Conservation (phyloP, 1,284 basidiomycete genomes). For the Afroboletus lepidellus region DNA sequence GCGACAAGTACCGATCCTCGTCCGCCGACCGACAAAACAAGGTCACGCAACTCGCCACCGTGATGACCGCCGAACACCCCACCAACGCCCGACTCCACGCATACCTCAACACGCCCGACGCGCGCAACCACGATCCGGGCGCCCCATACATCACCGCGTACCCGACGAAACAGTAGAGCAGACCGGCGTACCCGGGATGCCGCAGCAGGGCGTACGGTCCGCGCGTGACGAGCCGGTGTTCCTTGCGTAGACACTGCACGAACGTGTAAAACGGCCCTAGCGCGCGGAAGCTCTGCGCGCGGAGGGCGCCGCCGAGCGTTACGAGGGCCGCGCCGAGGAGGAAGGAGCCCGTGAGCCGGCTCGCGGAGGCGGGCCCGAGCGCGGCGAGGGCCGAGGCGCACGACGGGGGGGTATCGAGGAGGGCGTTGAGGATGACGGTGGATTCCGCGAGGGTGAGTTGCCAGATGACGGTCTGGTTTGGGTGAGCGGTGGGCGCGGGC, state of each 20-base stretch:
- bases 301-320: slow-evolving; percentile 5
- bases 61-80: background rate
- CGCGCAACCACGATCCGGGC: slow-evolving; percentile 13
- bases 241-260: slow-evolving; percentile 12
- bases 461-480: slow-evolving; percentile 6
- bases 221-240: slow-evolving; percentile 16
- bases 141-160: slow-evolving; percentile 1
- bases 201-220: slow-evolving; percentile 23
- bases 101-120: slow-evolving; percentile 7
- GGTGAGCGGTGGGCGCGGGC: no score
- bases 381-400: background rate
- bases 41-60: slow-evolving; percentile 1
- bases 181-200: slow-evolving; percentile 18
- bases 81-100: background rate
- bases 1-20: slow-evolving; percentile 15
- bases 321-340: slow-evolving; percentile 15
- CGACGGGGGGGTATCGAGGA: background rate
- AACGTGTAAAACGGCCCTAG: slow-evolving; percentile 24
- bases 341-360: slow-evolving; percentile 9
- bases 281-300: slow-evolving; percentile 6
- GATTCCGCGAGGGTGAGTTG: slow-evolving; percentile 5
- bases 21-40: slow-evolving; percentile 6
- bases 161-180: slow-evolving; percentile 5
- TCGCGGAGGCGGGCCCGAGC: slow-evolving; percentile 11
- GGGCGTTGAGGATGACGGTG: slow-evolving; percentile 2